These are phyloP conservation scores for Sugiyamaella qingdaonensis DNA, from an alignment of 805 yeast genomes.

Conservation along the genomic window DNA sequence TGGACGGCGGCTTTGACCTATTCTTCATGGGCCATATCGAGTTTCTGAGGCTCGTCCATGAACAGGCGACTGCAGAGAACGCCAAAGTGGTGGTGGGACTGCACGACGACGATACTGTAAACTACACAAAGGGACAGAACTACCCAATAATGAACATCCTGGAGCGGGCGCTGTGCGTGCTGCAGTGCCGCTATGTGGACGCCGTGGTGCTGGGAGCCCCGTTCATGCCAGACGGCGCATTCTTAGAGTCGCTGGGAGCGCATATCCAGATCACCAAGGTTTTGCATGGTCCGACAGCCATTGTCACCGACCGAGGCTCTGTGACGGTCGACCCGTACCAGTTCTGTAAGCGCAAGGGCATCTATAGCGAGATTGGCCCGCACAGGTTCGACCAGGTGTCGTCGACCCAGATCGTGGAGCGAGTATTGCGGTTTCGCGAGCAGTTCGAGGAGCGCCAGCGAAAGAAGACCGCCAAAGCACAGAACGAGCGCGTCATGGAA, in stretches of 20 bases:
- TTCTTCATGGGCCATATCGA: slow-evolving; percentile 92
- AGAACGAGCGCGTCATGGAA: slow-evolving; percentile 40
- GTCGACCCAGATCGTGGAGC: slow-evolving; percentile 63
- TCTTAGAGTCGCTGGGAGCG: slow-evolving; percentile 31
- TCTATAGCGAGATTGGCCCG: slow-evolving; percentile 42
- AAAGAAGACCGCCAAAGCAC: slow-evolving; percentile 78
- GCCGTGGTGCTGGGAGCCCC: slow-evolving; percentile 74
- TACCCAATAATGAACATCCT: slow-evolving; percentile 83
- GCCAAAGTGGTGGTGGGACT: slow-evolving; percentile 64
- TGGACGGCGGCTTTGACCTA: slow-evolving; percentile 85
- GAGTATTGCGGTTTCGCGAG: slow-evolving; percentile 65
- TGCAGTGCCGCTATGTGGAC: slow-evolving; percentile 84
- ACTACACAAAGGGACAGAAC: slow-evolving; percentile 53
- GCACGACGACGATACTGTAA: slow-evolving; percentile 55
- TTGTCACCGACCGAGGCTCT: slow-evolving; percentile 31
- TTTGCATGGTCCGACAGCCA: slow-evolving; percentile 57
- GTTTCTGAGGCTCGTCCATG: slow-evolving; percentile 50
- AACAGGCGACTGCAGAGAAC: slow-evolving; percentile 34
- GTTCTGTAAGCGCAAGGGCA: slow-evolving; percentile 31
- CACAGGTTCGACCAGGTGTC: slow-evolving; percentile 65
- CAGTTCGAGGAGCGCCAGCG: slow-evolving; percentile 83
- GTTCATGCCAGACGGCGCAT: slow-evolving; percentile 41
- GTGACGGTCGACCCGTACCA: slow-evolving; percentile 38
- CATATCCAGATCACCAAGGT: slow-evolving; percentile 39
- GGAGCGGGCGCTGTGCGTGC: slow-evolving; percentile 81